A percentile compares a stretch with the other conserved stretches of the same genome.
Evolutionary conservation across 2,329 filamentous ascomycete species (phyloP).

Genomic region (Lachnellula willkommii): DNA sequence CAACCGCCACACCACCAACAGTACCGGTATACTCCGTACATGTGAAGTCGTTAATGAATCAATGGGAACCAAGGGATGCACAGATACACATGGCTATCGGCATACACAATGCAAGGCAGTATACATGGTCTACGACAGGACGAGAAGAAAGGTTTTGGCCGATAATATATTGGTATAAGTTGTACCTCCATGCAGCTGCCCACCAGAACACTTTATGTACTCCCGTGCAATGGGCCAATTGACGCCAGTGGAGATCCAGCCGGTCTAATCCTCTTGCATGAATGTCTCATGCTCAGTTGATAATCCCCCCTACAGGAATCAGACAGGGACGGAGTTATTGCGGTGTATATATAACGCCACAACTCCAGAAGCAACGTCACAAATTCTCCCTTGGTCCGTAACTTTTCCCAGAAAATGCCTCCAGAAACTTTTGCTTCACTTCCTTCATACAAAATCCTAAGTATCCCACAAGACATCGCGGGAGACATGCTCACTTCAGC

Average conservation of each 20-base stretch:
- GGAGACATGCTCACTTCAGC: conserved; percentile 49
- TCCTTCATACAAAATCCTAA: conserved; percentile 9
- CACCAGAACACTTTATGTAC: background rate
- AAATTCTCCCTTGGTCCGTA: background rate
- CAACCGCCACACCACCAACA: background rate
- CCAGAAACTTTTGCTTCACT: background rate
- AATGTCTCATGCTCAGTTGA: conserved; percentile 1
- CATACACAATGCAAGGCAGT: background rate
- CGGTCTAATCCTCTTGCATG: conserved; percentile 13
- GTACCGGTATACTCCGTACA: too few species aligned
- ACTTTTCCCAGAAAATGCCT: background rate
- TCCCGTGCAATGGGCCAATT: background rate
- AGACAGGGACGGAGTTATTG: background rate
- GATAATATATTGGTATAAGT: background rate
- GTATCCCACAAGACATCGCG: conserved; percentile 8
- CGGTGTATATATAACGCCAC: background rate
- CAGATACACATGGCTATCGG: background rate
- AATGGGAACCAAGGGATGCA: background rate
- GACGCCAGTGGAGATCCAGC: conserved; percentile 11
- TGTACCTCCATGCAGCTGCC: conserved; percentile 6
- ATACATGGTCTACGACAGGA: background rate
- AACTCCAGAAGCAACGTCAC: background rate
- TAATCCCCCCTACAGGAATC: background rate
- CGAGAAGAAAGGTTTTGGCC: background rate
- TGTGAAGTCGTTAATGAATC: background rate